Evolutionary conservation across 129 eudicot genomes (phyloP).

Genomic region (Oenanthe sinensis): DNA sequence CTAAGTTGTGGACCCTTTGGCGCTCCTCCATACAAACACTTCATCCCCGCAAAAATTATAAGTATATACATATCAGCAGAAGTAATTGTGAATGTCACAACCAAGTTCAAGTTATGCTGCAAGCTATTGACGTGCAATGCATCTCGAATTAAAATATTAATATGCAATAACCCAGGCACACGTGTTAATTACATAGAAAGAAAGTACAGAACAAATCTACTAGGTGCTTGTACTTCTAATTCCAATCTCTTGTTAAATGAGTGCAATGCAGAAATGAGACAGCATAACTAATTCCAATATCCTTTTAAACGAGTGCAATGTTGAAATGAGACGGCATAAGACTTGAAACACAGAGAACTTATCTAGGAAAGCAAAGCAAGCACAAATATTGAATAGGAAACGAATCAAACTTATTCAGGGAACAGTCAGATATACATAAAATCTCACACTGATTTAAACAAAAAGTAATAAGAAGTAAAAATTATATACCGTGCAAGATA

Average conservation of each 20-base stretch:
- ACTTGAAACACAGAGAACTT: no score
- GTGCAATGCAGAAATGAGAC: no score
- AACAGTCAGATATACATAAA: not conserved
- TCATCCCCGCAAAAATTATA: not conserved
- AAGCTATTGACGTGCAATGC: no score
- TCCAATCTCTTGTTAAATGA: no score
- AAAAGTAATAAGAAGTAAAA: not conserved
- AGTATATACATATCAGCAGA: conserved; percentile 1
- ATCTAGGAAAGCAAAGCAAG: no score
- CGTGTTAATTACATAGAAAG: not conserved
- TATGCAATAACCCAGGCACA: not conserved
- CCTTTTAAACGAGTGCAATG: no score
- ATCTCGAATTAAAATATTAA: not conserved
- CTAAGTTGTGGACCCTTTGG: conserved; percentile 90
- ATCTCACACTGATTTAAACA: not conserved
- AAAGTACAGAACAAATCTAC: not conserved
- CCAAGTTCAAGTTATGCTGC: not conserved
- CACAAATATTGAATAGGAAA: no score
- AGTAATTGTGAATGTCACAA: not conserved
- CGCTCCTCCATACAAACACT: conserved; percentile 99
- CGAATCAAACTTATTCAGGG: not conserved
- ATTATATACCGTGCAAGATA: conserved; percentile 71
- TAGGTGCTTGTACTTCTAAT: no score
- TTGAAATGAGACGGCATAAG: no score
- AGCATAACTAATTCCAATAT: no score